Conservation (phyloP, 345 rosid genomes). For the Brassica carinata region DNA sequence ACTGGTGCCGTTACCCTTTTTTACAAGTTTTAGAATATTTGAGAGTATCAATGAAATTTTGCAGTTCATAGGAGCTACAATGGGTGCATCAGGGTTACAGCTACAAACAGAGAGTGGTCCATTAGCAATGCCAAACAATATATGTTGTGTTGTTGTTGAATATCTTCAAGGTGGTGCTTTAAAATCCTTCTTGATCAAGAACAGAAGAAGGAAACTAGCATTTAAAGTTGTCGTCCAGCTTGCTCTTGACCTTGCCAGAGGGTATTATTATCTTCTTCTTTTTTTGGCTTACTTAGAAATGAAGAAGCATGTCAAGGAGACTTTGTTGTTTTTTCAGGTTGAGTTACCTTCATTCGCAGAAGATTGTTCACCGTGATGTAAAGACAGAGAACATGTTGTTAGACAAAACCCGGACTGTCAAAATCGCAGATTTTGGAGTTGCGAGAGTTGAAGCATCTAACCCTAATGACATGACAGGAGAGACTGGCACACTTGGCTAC, state of each 20-base stretch:
- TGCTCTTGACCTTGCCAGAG: conserved; percentile 97
- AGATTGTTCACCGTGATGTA: conserved; percentile 97
- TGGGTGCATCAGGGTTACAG: conserved; percentile 83
- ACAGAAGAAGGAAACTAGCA: conserved; percentile 82
- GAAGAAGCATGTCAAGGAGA: background rate
- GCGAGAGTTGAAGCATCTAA: conserved; percentile 99
- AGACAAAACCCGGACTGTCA: conserved; percentile 78
- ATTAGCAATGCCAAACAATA: conserved; percentile 76
- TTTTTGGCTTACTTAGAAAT: background rate
- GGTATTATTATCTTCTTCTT: conserved; percentile 47
- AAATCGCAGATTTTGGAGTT: conserved; percentile 98
- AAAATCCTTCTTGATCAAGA: conserved; percentile 85
- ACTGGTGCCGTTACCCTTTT: background rate
- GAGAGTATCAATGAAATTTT: conserved; percentile 6
- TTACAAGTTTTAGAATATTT: background rate
- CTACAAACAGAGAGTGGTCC: conserved; percentile 86
- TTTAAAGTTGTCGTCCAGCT: conserved; percentile 93
- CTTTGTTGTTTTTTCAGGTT: conserved; percentile 52
- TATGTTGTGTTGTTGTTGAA: conserved; percentile 97
- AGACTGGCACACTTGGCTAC: conserved; percentile 98
- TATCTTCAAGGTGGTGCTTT: conserved; percentile 95
- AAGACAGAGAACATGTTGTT: conserved; percentile 98
- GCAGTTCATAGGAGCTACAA: conserved; percentile 95
- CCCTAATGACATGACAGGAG: conserved; percentile 99
- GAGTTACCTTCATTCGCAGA: conserved; percentile 93